Evolutionary conservation across 495 filamentous ascomycete species (phyloP).

Genomic region (Penicillium arizonense): DNA sequence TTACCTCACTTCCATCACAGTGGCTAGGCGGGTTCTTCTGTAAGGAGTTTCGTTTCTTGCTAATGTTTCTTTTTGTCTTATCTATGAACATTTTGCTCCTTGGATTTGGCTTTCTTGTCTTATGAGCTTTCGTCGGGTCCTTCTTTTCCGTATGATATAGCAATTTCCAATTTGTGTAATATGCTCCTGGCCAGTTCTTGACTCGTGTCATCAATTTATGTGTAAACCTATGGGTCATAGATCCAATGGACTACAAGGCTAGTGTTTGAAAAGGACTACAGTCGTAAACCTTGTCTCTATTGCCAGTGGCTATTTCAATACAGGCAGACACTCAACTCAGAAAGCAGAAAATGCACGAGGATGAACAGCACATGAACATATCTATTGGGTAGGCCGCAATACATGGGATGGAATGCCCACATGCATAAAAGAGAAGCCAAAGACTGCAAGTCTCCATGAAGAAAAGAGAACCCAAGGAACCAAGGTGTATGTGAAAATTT

Average conservation of each 20-base stretch:
- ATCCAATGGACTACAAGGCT: too few species aligned
- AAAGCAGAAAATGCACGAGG: neutral
- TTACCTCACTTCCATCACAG: conserved; percentile 6
- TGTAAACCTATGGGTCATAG: too few species aligned
- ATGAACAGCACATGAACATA: conserved; percentile 10
- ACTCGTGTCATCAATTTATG: too few species aligned
- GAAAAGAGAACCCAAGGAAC: neutral
- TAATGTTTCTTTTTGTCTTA: neutral
- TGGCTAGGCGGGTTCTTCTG: conserved; percentile 2
- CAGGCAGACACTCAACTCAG: neutral
- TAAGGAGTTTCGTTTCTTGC: conserved; percentile 11
- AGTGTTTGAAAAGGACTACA: too few species aligned
- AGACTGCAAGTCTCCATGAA: neutral
- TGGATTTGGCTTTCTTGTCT: conserved; percentile 1
- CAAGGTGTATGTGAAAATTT: conserved; percentile 19
- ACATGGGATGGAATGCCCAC: conserved; percentile 10
- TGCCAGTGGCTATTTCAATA: neutral
- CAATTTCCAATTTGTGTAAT: conserved; percentile 18
- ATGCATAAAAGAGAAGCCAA: conserved; percentile 4
- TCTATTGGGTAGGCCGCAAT: conserved; percentile 22
- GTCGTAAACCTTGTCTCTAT: neutral
- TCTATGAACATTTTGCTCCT: conserved; percentile 4
- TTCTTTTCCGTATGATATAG: conserved; percentile 17
- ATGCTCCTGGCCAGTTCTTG: neutral
- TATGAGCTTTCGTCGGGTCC: conserved; percentile 9